Conservation (phyloP, 345 rosid species). For the Lepidium africanum region DNA sequence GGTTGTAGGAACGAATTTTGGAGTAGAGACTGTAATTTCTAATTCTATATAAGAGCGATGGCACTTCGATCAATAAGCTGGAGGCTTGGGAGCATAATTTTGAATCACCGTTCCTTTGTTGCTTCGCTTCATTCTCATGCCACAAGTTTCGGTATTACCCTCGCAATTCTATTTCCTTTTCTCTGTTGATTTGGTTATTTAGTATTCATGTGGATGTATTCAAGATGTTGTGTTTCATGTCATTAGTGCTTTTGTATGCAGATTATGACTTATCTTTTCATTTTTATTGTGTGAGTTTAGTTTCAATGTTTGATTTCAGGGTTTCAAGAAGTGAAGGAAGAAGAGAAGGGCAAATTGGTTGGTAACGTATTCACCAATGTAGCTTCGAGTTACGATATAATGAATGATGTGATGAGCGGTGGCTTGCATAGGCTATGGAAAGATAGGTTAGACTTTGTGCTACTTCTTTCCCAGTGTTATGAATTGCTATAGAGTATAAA, state of each 20-base stretch:
- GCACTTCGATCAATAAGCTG: constrained; percentile 30
- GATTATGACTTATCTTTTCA: background rate
- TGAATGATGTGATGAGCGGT: constrained; percentile 96
- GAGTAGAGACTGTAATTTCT: background rate
- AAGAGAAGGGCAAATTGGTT: constrained; percentile 80
- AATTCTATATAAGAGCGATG: constrained; percentile 19
- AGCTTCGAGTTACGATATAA: constrained; percentile 88
- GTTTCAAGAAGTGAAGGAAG: constrained; percentile 78
- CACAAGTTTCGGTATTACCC: constrained; percentile 75
- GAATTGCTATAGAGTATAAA: background rate
- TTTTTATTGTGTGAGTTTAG: background rate
- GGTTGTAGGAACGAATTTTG: background rate
- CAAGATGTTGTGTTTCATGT: background rate
- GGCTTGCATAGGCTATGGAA: constrained; percentile 95
- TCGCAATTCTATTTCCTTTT: background rate
- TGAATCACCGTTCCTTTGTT: constrained; percentile 21
- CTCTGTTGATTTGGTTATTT: background rate
- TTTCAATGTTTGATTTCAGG: constrained; percentile 38
- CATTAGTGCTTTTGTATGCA: background rate
- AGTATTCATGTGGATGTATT: background rate
- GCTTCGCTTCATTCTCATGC: constrained; percentile 79
- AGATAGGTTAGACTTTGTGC: constrained; percentile 51
- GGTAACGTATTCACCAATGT: constrained; percentile 79
- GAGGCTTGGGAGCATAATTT: constrained; percentile 29
- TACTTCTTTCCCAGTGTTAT: background rate